Evolutionary conservation across 768 basidiomycete genomes (phyloP).

Genomic region (Chlorophyllum brunneum): DNA sequence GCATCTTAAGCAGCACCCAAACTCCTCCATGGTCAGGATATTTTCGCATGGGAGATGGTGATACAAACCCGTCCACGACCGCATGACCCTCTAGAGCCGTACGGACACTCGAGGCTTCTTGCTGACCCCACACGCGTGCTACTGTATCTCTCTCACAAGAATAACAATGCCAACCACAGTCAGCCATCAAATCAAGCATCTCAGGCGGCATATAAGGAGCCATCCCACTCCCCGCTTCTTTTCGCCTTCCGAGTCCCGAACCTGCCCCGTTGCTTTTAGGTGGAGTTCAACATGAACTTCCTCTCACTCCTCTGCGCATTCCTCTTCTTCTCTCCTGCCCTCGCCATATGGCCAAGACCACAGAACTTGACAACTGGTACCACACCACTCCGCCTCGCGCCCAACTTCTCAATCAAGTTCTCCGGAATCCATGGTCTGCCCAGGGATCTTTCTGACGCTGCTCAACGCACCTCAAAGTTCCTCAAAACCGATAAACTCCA

Average conservation of each 20-base stretch:
- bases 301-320: constrained; percentile 17
- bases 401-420: constrained; percentile 37
- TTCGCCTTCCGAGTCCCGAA: too few species aligned
- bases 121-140: too few species aligned
- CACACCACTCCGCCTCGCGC: constrained; percentile 31
- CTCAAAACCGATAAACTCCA: constrained; percentile 54
- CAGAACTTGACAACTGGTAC: constrained; percentile 40
- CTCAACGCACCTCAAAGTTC: constrained; percentile 38
- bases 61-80: not conserved
- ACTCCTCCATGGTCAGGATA: not conserved
- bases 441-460: constrained; percentile 52
- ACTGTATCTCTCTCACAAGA: too few species aligned
- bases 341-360: constrained; percentile 37
- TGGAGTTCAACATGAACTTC: constrained; percentile 6
- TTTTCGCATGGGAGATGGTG: not conserved
- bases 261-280: too few species aligned
- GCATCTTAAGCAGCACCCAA: not conserved
- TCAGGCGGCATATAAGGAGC: too few species aligned
- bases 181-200: too few species aligned
- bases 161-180: too few species aligned
- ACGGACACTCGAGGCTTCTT: not conserved
- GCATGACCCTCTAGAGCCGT: not conserved
- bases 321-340: constrained; percentile 19
- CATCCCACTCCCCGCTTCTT: too few species aligned
- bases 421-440: constrained; percentile 42